Evolutionary conservation across 164 flowering plant species (phyloP).

Genomic region (Magnolia sinica): DNA sequence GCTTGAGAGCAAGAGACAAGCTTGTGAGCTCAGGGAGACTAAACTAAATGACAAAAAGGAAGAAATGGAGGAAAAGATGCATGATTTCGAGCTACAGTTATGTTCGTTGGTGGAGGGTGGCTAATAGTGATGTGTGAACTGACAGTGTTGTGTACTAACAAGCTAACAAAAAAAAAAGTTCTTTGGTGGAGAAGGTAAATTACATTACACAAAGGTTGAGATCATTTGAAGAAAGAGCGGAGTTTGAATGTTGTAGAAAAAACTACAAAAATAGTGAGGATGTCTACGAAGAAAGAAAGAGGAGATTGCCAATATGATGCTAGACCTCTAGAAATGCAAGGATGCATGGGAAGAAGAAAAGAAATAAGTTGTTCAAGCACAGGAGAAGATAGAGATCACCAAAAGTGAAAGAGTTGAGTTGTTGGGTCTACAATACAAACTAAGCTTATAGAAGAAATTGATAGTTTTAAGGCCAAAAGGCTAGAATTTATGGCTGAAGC

Average conservation of each 20-base stretch:
- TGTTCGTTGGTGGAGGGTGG: slow-evolving; percentile 21
- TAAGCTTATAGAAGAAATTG: slow-evolving; percentile 88
- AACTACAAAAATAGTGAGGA: slow-evolving; percentile 41
- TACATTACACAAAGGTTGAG: slow-evolving; percentile 43
- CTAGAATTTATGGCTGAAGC: slow-evolving; percentile 60
- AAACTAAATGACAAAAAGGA: slow-evolving; percentile 68
- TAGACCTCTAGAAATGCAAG: slow-evolving; percentile 45
- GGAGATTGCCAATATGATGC: slow-evolving; percentile 40
- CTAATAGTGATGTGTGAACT: no score
- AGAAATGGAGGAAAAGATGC: slow-evolving; percentile 46
- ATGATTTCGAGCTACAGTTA: slow-evolving; percentile 54
- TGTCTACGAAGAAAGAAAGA: slow-evolving; percentile 46
- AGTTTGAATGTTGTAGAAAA: slow-evolving; percentile 38
- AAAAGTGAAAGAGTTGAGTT: slow-evolving; percentile 67
- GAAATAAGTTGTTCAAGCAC: slow-evolving; percentile 49
- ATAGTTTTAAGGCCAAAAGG: slow-evolving; percentile 64
- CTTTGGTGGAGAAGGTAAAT: slow-evolving; percentile 41
- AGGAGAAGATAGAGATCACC: slow-evolving; percentile 51
- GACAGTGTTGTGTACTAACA: no score
- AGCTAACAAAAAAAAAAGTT: no score
- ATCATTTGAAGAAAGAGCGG: slow-evolving; percentile 56
- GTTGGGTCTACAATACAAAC: slow-evolving; percentile 40
- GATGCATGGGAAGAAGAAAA: slow-evolving; percentile 35
- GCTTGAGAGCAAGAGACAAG: slow-evolving; percentile 66
- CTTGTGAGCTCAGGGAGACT: slow-evolving; percentile 74